Conservation (phyloP, 2,329 filamentous ascomycete species). For the Ophiostoma sp. region DNA sequence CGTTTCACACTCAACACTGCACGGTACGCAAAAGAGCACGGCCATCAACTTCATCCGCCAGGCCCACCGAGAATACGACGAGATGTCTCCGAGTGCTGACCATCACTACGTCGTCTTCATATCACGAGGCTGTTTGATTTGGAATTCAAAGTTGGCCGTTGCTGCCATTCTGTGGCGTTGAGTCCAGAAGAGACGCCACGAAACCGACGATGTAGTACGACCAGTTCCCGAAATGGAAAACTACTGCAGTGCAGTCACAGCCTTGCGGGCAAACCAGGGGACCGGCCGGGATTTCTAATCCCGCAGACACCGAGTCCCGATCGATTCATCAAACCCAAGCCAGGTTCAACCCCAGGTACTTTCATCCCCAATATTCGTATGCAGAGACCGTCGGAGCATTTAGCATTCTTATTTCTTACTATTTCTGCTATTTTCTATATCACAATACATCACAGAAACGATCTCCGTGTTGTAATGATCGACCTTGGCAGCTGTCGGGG, state of each 20-base stretch:
- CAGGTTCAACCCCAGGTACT: background rate
- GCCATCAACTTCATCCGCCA: slow-evolving; percentile 1
- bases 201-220: background rate
- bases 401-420: background rate
- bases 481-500: too few relatives aligned
- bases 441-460: too few relatives aligned
- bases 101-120: background rate
- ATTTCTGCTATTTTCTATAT: too few relatives aligned
- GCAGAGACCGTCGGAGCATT: background rate
- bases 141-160: background rate
- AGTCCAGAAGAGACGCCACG: background rate
- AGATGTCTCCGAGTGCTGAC: background rate
- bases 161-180: background rate
- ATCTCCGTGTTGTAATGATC: too few relatives aligned
- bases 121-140: background rate
- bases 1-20: background rate
- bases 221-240: background rate
- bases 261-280: background rate
- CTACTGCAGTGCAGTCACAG: slow-evolving; percentile 1
- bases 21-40: slow-evolving; percentile 3
- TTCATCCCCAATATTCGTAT: background rate
- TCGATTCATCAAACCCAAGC: background rate
- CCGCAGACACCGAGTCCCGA: background rate
- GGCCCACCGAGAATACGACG: slow-evolving; percentile 2
- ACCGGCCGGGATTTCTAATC: background rate